Evolutionary conservation across 768 basidiomycete genomes (phyloP), one percentile per base, ranked within the genome.

Genomic region (Atractiella rhizophila): DNA sequence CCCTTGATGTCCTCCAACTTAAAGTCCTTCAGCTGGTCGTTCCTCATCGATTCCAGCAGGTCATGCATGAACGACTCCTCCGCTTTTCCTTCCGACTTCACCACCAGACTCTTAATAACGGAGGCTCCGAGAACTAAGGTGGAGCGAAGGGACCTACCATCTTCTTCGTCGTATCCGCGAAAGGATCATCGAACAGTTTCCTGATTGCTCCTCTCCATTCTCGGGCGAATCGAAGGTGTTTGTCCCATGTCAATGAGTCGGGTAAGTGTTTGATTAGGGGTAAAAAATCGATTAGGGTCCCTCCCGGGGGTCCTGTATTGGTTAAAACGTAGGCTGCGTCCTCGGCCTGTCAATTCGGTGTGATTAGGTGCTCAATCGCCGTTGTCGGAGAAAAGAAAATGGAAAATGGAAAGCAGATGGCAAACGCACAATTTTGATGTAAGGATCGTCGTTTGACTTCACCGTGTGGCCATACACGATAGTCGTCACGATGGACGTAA

Each of bases 1-100:
- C 34, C 34, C 34, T 35, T 35, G 34, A 35, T 35, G n/a, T 35
- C 34, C 7, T 35, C 34, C 34, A 35, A 35, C 7, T 18, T 35
- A 23, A 35, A 35, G 16, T 35, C 34, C 8, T 8, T 35, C 16
- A 9, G 8, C 8, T 18, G 18, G 24, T 8, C 34, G 24, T 35
- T 8, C n/a, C 34, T 7, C n/a, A n/a, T n/a, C n/a, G n/a, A n/a
- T n/a, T 35, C 34, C 7, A 35, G 34, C 34, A 35, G 24, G 24
- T 18, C 24, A 16, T 35, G 34, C 24, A 35, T 12, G 34, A 35
- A 35, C 19, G 8, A 8, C 8, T 18, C 18, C 24, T 35, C 34
- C 13, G 34, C 34, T 35, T 18, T 35, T 35, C 34, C 34, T 9
- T 35, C 9, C 8, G 18, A 23, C n/a, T n/a, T n/a, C n/a, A n/a